Base-by-base conservation (phyloP, 495 filamentous ascomycete species). In the Penicillium tannophilum region DNA sequence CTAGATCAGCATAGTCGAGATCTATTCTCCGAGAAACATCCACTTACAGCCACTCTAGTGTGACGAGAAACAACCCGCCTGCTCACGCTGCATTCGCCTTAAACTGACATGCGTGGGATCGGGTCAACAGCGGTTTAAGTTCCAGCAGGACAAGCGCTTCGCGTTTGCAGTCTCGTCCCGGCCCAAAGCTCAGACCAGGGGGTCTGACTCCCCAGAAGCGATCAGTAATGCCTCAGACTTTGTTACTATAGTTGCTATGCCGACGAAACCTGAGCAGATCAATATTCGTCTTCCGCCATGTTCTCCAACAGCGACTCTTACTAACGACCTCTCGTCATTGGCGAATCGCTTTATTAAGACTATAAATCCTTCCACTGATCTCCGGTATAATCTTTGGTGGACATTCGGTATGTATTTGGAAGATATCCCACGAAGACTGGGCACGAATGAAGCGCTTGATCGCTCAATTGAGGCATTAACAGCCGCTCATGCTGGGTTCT, bases 51-150 rank as follows among this genome's bases (percentile, higher is more conserved):
- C 4, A 17, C 41, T 20, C 44, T 31, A 80, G 78, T 81, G 78
- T 54, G 78, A 81, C 56, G 71, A 71, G 59, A 65, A 64, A 52
- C 69, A 62, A 48, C 77, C 76, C 6, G 9, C 69, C 17, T 84
- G 81, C 55, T 73, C 76, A 8, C 68, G 79, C 64, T 84, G 81
- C 58, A 47, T 69, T n/a, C 77, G 80, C 44, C 64, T 79, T 10
- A 66, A 69, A 17, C 65, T 82, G 8, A 51, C 55, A 23, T 84
- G 81, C 60, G 58, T 78, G 33, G 81, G 81, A 5, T 75, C 74
- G 6, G 81, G 80, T 31, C 63, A 77, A 58, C 67, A 71, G 50
- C 65, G 80, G 41, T 82, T 73, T 62, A 80, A 79, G 60, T 84
- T 84, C 64, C 69, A 75, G 55, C 64, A 78, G 33, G 68, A 75